A percentile compares a stretch with the other conserved stretches of the same genome.
These are phyloP conservation scores for Mucor lusitanicus DNA, from an alignment of 371 early-diverging fungal species.

Conservation along the genomic window DNA sequence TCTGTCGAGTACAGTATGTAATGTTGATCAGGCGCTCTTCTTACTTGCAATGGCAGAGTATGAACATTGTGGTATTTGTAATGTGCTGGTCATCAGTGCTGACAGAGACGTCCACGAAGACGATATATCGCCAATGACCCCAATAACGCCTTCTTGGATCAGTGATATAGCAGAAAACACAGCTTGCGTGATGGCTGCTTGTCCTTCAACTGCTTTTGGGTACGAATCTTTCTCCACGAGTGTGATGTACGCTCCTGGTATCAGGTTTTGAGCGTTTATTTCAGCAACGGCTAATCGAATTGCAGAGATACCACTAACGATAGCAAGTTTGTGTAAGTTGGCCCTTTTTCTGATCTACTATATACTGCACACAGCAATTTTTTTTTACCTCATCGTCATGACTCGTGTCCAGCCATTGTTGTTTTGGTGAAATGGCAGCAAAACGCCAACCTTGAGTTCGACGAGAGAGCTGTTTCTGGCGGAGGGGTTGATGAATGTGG, in stretches of 20 bases:
- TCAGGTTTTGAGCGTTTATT: constrained; percentile 53
- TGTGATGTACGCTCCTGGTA: constrained; percentile 63
- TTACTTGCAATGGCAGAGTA: constrained; percentile 61
- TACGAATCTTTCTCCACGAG: constrained; percentile 61
- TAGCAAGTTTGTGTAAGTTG: not conserved
- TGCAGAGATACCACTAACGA: constrained; percentile 55
- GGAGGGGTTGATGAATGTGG: constrained; percentile 39
- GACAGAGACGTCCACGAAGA: constrained; percentile 61
- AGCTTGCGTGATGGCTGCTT: constrained; percentile 50
- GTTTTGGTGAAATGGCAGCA: constrained; percentile 55
- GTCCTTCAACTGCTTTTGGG: constrained; percentile 50
- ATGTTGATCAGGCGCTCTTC: not conserved
- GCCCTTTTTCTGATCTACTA: not conserved
- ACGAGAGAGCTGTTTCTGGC: constrained; percentile 16
- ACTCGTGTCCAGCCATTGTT: constrained; percentile 38
- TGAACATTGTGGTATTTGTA: constrained; percentile 66
- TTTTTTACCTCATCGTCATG: constrained; percentile 42
- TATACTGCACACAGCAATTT: not conserved
- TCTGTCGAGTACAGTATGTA: not conserved
- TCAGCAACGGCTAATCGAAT: constrained; percentile 60
- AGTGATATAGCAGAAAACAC: constrained; percentile 58
- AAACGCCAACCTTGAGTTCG: constrained; percentile 57
- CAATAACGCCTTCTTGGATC: constrained; percentile 59
- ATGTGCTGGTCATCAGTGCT: constrained; percentile 58
- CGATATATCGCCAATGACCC: constrained; percentile 63